A percentile compares a stretch with the other conserved stretches of the same genome.
Evolutionary conservation across 345 rosid genomes (phyloP).

Genomic region (Eucalyptus shirleyi): DNA sequence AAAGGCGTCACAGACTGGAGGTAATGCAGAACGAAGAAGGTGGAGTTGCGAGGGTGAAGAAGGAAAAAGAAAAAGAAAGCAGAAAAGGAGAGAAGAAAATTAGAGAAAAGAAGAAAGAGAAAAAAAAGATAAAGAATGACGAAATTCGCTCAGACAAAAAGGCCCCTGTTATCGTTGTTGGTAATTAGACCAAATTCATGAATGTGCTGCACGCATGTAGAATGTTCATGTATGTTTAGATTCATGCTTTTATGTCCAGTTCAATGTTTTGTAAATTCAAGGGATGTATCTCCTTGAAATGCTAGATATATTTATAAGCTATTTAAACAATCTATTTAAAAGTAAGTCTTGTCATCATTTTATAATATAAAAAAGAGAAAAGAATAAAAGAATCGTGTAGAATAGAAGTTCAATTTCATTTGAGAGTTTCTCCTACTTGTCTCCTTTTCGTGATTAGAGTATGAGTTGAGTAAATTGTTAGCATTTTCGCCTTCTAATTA

Average conservation of each 20-base stretch:
- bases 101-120: background rate
- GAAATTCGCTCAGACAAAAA: fast-evolving
- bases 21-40: background rate
- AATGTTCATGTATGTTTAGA: background rate
- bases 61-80: background rate
- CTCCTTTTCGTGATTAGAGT: background rate
- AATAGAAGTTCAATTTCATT: background rate
- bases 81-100: fast-evolving
- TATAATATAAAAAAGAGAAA: too few relatives aligned
- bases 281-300: background rate
- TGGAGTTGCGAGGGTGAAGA: background rate
- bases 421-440: background rate
- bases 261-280: background rate
- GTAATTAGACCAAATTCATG: background rate
- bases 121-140: background rate
- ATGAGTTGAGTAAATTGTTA: too few relatives aligned
- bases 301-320: background rate
- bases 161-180: fast-evolving
- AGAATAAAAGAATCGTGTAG: fast-evolving
- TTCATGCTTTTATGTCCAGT: background rate
- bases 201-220: background rate
- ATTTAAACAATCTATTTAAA: too few relatives aligned
- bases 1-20: background rate
- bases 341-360: too few relatives aligned
- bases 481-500: fast-evolving